Conservation (phyloP, 192 early-diverging fungal genomes). For the Linnemannia exigua region DNA sequence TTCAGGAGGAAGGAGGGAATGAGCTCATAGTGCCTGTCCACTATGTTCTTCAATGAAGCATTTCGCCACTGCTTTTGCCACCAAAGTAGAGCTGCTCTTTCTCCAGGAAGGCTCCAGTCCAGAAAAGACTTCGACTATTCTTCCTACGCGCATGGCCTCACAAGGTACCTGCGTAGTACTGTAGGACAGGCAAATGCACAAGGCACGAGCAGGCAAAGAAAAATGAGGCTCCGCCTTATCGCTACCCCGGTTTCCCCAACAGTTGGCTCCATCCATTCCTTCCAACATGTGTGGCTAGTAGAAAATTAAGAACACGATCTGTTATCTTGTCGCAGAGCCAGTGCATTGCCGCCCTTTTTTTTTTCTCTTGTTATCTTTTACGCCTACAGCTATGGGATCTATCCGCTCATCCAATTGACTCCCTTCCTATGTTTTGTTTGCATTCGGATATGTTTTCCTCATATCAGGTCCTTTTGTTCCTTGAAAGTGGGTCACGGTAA, state of each 20-base stretch:
- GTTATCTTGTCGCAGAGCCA: not conserved
- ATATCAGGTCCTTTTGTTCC: not conserved
- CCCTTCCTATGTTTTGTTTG: not conserved
- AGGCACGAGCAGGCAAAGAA: not conserved
- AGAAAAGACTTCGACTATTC: too few species aligned
- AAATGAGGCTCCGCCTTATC: not conserved
- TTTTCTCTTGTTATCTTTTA: not conserved
- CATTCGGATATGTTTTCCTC: not conserved
- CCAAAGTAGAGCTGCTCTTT: too few species aligned
- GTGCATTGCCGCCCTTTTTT: conserved; percentile 1
- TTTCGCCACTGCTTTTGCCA: too few species aligned
- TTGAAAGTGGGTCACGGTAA: not conserved
- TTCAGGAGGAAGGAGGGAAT: not conserved
- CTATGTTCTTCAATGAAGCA: too few species aligned
- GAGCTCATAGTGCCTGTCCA: too few species aligned
- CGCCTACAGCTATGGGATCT: not conserved
- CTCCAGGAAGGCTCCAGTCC: too few species aligned
- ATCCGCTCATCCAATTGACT: not conserved
- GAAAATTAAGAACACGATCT: not conserved
- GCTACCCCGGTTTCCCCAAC: not conserved
- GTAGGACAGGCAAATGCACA: too few species aligned
- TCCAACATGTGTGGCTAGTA: not conserved
- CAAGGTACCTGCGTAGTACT: too few species aligned
- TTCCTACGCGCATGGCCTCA: too few species aligned
- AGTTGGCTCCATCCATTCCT: not conserved